phyloP scores from a whole-genome alignment of 306 rosid genomes.

The Citrullus mucosospermus region DNA sequence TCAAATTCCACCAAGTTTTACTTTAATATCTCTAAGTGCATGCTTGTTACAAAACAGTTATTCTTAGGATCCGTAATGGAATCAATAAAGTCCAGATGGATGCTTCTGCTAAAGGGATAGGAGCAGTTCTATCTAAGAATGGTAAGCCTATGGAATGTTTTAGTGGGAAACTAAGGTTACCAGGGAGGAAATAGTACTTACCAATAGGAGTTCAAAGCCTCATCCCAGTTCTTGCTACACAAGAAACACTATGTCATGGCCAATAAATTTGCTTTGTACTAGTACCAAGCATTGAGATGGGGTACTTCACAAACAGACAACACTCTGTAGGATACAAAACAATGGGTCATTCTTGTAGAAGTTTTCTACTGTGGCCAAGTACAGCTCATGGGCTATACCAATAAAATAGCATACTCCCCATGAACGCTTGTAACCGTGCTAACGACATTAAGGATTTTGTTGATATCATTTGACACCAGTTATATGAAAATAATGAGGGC shows the following conservation, averaged over 20 bases:
- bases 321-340: background rate
- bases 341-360: background rate
- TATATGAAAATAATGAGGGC: background rate
- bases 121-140: background rate
- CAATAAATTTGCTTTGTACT: background rate
- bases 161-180: background rate
- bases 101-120: background rate
- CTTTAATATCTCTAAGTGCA: background rate
- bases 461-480: background rate
- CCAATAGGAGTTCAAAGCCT: background rate
- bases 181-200: background rate
- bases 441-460: background rate
- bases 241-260: background rate
- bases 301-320: background rate
- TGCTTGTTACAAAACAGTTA: background rate
- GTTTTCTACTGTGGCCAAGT: background rate
- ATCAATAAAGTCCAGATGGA: background rate
- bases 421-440: background rate
- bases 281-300: background rate
- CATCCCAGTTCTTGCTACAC: background rate
- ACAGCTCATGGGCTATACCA: background rate
- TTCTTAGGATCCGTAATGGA: background rate
- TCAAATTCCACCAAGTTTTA: background rate
- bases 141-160: background rate
- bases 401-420: background rate